Percentiles rank a stretch among this genome's conserved stretches.
Conservation (phyloP, 2,329 filamentous ascomycete genomes). For the Fusarium pseudoanthophilum region DNA sequence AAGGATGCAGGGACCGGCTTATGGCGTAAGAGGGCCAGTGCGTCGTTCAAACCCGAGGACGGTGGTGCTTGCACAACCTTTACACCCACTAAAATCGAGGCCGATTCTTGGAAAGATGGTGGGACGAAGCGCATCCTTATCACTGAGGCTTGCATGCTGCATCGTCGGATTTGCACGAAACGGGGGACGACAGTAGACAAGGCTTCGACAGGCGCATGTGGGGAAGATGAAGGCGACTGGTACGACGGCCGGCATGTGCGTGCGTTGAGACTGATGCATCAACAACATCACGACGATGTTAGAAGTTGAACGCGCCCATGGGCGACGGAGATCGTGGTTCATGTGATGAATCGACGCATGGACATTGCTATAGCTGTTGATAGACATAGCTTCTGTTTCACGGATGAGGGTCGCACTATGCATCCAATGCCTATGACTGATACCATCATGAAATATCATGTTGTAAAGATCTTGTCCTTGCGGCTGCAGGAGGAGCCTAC, state of each 20-base stretch:
- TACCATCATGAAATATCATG: not conserved
- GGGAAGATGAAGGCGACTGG: constrained; percentile 15
- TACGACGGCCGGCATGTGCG: constrained; percentile 7
- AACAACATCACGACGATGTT: constrained; percentile 22
- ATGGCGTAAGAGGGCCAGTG: constrained; percentile 36
- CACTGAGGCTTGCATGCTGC: constrained; percentile 13
- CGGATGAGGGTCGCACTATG: constrained; percentile 1
- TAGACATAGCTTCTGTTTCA: not conserved
- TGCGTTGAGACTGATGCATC: constrained; percentile 16
- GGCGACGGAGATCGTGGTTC: constrained; percentile 14
- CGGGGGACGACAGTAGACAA: constrained; percentile 18
- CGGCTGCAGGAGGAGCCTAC: not conserved
- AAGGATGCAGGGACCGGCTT: constrained; percentile 43
- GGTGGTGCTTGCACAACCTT: constrained; percentile 24
- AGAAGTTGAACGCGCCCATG: constrained; percentile 27
- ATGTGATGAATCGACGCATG: constrained; percentile 14
- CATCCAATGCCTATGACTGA: not conserved
- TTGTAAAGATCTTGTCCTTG: not conserved
- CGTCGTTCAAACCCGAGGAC: constrained; percentile 17
- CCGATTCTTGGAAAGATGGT: constrained; percentile 25
- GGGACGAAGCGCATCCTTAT: constrained; percentile 23
- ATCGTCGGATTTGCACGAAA: constrained; percentile 31
- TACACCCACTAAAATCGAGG: constrained; percentile 24
- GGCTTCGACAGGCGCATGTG: constrained; percentile 40
- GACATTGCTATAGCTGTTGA: not conserved